phyloP scores from a whole-genome alignment of 306 rosid genomes.

The Dalbergia oliveri region DNA sequence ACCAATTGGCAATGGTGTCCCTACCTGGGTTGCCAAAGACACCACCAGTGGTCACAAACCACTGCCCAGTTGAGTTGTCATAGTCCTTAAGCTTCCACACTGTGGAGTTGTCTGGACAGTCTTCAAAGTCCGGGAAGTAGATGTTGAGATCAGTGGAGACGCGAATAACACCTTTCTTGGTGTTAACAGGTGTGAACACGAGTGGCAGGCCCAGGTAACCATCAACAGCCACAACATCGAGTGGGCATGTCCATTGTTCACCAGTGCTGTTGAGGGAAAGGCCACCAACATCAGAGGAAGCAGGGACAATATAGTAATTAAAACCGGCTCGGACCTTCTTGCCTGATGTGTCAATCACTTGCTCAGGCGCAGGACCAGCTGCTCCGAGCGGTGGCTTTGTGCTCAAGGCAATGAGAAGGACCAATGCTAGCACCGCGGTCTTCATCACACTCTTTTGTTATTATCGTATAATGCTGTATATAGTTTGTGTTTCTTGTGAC shows the following conservation, averaged over 20 bases:
- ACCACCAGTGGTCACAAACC: constrained; percentile 49
- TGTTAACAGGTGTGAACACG: background rate
- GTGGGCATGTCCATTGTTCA: constrained; percentile 4
- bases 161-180: constrained; percentile 16
- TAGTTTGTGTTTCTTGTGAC: background rate
- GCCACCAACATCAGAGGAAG: background rate
- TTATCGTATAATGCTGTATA: background rate
- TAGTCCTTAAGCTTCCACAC: constrained; percentile 51
- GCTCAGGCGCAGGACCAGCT: constrained; percentile 26
- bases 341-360: constrained; percentile 49
- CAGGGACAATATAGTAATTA: constrained; percentile 29
- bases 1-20: constrained; percentile 40
- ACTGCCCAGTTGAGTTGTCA: constrained; percentile 9
- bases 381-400: constrained; percentile 10
- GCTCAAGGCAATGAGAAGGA: constrained; percentile 22
- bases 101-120: constrained; percentile 12
- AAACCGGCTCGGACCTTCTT: constrained; percentile 9
- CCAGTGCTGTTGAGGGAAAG: background rate
- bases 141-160: constrained; percentile 28
- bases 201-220: background rate
- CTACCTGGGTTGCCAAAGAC: constrained; percentile 46
- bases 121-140: constrained; percentile 9
- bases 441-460: background rate
- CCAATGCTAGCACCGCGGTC: constrained; percentile 1
- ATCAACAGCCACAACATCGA: constrained; percentile 14